Conservation (phyloP, 1,284 basidiomycete genomes). For the Ceratobasidium sp. region DNA sequence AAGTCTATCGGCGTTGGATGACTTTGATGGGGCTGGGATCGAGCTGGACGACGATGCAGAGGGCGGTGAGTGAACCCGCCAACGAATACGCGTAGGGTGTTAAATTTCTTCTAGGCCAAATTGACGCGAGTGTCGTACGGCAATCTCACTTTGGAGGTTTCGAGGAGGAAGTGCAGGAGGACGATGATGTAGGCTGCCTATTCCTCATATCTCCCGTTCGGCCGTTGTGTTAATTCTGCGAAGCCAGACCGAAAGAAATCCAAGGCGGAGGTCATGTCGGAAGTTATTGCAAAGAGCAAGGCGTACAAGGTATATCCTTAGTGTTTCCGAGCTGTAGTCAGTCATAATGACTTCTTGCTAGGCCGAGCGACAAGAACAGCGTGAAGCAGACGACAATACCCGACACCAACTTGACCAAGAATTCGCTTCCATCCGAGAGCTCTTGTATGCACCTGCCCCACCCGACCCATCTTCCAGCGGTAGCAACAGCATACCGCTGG, state of each 20-base stretch:
- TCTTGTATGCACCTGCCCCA: slow-evolving; percentile 67
- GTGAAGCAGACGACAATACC: slow-evolving; percentile 84
- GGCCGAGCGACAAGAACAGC: slow-evolving; percentile 86
- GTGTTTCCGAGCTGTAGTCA: neutral
- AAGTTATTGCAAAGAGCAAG: slow-evolving; percentile 98
- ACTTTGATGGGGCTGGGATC: slow-evolving; percentile 83
- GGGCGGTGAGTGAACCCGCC: slow-evolving; percentile 57
- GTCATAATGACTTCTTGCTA: slow-evolving; percentile 48
- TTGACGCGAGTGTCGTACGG: slow-evolving; percentile 69
- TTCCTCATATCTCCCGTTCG: neutral
- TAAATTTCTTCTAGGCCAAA: slow-evolving; percentile 58
- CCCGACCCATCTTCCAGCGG: slow-evolving; percentile 49
- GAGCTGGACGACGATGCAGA: slow-evolving; percentile 75
- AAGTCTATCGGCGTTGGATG: slow-evolving; percentile 82
- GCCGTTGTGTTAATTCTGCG: slow-evolving; percentile 2
- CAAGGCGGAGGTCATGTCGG: slow-evolving; percentile 97
- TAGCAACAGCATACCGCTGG: slow-evolving; percentile 52
- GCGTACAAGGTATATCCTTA: slow-evolving; percentile 74
- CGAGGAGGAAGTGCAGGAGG: slow-evolving; percentile 67
- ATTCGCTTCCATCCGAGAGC: slow-evolving; percentile 79
- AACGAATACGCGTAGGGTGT: slow-evolving; percentile 36
- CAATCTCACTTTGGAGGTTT: slow-evolving; percentile 88
- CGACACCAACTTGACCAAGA: slow-evolving; percentile 90
- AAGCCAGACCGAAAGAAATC: slow-evolving; percentile 84
- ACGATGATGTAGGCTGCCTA: slow-evolving; percentile 53